Evolutionary conservation across 805 yeast genomes (phyloP).

Genomic region (Starmerella kuoi): DNA sequence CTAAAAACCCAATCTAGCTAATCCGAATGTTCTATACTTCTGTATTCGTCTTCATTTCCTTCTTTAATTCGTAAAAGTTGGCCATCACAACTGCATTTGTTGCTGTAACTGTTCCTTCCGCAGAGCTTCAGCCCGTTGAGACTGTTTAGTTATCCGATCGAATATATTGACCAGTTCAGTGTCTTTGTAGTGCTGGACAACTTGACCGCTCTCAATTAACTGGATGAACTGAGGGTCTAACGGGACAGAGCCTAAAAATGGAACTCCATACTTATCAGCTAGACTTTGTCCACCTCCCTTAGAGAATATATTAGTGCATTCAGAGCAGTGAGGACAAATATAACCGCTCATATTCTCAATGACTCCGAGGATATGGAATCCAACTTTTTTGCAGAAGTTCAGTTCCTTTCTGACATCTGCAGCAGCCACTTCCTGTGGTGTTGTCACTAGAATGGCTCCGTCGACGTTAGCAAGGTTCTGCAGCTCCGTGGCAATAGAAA

Average conservation of each 20-base stretch:
- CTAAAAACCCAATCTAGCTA: too few relatives aligned
- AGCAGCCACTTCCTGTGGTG: conserved; percentile 88
- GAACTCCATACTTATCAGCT: conserved; percentile 48
- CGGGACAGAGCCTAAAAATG: conserved; percentile 78
- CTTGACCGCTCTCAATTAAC: conserved; percentile 58
- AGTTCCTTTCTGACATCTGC: conserved; percentile 93
- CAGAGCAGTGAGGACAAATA: conserved; percentile 86
- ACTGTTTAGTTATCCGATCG: conserved; percentile 34
- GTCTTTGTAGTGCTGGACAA: conserved; percentile 23
- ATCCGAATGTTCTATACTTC: too few relatives aligned
- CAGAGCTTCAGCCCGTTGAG: conserved; percentile 15
- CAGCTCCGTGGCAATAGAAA: conserved; percentile 87
- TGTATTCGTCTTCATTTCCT: background rate
- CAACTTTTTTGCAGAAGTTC: conserved; percentile 86
- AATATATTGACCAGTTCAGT: conserved; percentile 36
- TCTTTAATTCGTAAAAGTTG: too few relatives aligned
- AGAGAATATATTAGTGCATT: conserved; percentile 76
- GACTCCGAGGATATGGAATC: conserved; percentile 55
- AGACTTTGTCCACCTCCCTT: conserved; percentile 79
- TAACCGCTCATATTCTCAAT: conserved; percentile 87
- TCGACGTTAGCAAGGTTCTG: conserved; percentile 47
- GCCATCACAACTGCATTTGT: too few relatives aligned
- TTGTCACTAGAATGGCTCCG: conserved; percentile 90
- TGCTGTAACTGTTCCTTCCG: too few relatives aligned
- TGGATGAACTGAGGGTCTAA: conserved; percentile 87